A percentile compares a stretch with the other conserved stretches of the same genome.
Conservation (phyloP, 2,329 filamentous ascomycete species). For the Diplodia mutila region DNA sequence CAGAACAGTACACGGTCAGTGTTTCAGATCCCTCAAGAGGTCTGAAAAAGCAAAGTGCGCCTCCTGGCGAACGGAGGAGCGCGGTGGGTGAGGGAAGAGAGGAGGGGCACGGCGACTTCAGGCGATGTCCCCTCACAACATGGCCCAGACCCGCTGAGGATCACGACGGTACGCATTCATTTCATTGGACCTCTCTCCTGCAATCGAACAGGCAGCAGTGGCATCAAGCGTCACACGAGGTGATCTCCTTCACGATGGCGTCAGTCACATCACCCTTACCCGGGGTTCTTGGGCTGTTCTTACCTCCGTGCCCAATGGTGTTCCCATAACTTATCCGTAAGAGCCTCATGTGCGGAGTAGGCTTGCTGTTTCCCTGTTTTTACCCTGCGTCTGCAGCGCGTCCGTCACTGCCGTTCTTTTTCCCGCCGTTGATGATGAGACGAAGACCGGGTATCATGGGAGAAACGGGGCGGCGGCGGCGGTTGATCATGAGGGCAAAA, state of each 20-base stretch:
- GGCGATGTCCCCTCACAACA: not conserved
- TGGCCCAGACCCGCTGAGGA: not conserved
- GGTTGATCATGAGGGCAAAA: not conserved
- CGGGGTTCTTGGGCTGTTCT: not conserved
- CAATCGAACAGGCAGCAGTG: constrained; percentile 4
- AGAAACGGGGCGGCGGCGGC: not conserved
- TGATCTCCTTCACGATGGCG: constrained; percentile 13
- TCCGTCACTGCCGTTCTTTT: not conserved
- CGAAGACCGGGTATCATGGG: not conserved
- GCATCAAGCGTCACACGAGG: not conserved
- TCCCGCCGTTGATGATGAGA: not conserved
- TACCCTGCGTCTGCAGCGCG: not conserved
- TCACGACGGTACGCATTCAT: constrained; percentile 1
- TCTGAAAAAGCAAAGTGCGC: not conserved
- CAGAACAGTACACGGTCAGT: not conserved
- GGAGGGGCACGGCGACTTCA: not conserved
- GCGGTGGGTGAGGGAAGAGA: not conserved
- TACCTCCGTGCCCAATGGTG: not conserved
- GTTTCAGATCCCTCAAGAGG: not conserved
- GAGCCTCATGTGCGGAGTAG: constrained; percentile 15
- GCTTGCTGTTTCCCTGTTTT: constrained; percentile 2
- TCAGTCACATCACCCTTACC: constrained; percentile 5
- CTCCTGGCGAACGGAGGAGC: not conserved
- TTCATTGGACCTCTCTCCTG: constrained; percentile 1
- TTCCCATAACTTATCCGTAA: not conserved